phyloP scores from a whole-genome alignment of 163 green algal genomes.

The Prototheca wickerhamii region DNA sequence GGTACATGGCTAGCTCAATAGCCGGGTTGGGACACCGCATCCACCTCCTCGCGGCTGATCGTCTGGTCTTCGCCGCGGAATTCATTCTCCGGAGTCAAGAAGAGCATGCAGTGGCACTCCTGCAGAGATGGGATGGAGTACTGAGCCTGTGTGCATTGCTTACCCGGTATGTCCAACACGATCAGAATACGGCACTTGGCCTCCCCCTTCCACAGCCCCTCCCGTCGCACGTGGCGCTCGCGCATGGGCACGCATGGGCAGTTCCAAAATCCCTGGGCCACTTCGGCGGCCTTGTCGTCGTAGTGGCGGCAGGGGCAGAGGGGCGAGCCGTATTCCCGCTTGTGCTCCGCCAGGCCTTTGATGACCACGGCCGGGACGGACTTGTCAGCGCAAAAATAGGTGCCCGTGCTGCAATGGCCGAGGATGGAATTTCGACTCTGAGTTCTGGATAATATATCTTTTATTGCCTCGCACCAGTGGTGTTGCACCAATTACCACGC shows the following conservation, averaged over 20 bases:
- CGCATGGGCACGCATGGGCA: constrained; percentile 98
- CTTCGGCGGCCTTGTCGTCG: constrained; percentile 94
- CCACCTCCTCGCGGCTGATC: constrained; percentile 27
- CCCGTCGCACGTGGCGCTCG: constrained; percentile 70
- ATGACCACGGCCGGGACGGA: constrained; percentile 97
- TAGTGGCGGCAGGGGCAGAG: constrained; percentile 99
- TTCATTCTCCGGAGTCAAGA: constrained; percentile 92
- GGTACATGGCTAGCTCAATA: no score
- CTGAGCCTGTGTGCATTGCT: no score
- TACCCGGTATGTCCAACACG: neutral
- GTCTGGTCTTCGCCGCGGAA: constrained; percentile 82
- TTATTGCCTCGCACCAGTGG: neutral
- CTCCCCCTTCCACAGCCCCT: neutral
- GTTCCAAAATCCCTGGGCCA: constrained; percentile 96
- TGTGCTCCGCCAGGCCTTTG: constrained; percentile 95
- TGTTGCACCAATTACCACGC: constrained; percentile 1
- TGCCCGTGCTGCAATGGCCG: constrained; percentile 57
- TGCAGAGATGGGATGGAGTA: constrained; percentile 38
- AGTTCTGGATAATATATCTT: no score
- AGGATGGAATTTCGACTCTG: neutral
- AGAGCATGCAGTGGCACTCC: constrained; percentile 99
- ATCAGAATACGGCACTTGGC: neutral
- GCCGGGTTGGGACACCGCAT: constrained; percentile 20
- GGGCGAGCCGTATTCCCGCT: constrained; percentile 86
- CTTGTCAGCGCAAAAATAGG: constrained; percentile 97